These are phyloP conservation scores for Kwoniella sp. DNA, from an alignment of 768 basidiomycete genomes.

Conservation along the genomic window DNA sequence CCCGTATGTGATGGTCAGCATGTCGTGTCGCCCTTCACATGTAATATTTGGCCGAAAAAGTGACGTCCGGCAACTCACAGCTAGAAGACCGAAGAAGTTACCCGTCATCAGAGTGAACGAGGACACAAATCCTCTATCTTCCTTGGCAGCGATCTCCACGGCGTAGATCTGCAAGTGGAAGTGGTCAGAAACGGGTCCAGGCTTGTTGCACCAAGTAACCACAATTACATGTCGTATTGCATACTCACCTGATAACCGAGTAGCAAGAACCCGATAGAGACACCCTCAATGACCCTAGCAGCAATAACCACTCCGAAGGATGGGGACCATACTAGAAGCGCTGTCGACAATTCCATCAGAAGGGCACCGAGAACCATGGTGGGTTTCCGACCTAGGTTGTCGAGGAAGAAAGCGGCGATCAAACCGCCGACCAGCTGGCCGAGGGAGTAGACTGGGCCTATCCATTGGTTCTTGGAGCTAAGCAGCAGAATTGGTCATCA, in stretches of 20 bases:
- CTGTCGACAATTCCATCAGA: conserved; percentile 36
- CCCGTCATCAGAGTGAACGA: conserved; percentile 43
- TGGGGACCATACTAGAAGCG: conserved; percentile 32
- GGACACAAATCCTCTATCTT: conserved; percentile 42
- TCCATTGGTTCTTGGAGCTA: conserved; percentile 38
- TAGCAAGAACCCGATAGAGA: conserved; percentile 38
- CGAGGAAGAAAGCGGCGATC: conserved; percentile 37
- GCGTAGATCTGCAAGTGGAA: conserved; percentile 31
- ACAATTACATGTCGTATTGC: too few species aligned
- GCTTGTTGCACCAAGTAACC: too few species aligned
- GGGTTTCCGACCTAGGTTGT: conserved; percentile 35
- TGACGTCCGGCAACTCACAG: conserved; percentile 16
- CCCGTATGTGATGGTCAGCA: too few species aligned
- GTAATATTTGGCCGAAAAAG: not conserved
- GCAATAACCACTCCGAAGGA: conserved; percentile 36
- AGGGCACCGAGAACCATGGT: conserved; percentile 32
- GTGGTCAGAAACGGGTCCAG: too few species aligned
- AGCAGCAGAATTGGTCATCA: too few species aligned
- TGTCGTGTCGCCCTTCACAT: not conserved
- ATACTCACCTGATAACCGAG: conserved; percentile 38
- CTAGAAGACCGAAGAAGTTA: conserved; percentile 41
- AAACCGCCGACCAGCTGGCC: conserved; percentile 40
- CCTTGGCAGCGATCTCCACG: conserved; percentile 41
- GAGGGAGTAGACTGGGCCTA: conserved; percentile 42
- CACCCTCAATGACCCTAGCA: conserved; percentile 39